These are phyloP conservation scores for Alternaria atra DNA, from an alignment of 2,329 filamentous ascomycete genomes.

Conservation along the genomic window DNA sequence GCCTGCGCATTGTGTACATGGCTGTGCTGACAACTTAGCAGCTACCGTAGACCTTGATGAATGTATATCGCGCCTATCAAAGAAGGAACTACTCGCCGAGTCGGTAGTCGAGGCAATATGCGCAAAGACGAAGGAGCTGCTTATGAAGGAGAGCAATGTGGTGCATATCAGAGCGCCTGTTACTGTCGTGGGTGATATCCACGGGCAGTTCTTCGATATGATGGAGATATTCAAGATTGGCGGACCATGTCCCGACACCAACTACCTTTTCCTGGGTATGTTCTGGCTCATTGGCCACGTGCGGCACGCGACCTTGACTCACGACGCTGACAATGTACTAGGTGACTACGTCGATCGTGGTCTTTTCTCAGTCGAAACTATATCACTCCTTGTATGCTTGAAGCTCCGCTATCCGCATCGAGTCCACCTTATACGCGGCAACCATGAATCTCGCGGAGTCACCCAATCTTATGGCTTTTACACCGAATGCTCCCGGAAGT, in stretches of 20 bases:
- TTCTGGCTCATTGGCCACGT: slow-evolving; percentile 18
- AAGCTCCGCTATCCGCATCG: slow-evolving; percentile 96
- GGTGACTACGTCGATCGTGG: slow-evolving; percentile 98
- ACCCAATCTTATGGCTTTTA: slow-evolving; percentile 99
- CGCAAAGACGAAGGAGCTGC: slow-evolving; percentile 96
- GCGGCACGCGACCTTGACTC: slow-evolving; percentile 30
- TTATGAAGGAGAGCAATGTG: slow-evolving; percentile 99
- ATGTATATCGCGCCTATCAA: slow-evolving; percentile 96
- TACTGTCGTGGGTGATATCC: slow-evolving; percentile 97
- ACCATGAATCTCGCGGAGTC: slow-evolving; percentile 96
- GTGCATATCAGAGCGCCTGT: slow-evolving; percentile 96
- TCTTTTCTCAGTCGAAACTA: slow-evolving; percentile 98
- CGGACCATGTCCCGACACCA: slow-evolving; percentile 95
- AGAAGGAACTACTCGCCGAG: slow-evolving; percentile 95
- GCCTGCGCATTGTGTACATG: slow-evolving; percentile 1
- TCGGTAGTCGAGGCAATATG: slow-evolving; percentile 99
- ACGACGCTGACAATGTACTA: slow-evolving; percentile 49
- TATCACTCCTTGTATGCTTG: slow-evolving; percentile 94
- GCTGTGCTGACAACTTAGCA: slow-evolving; percentile 52
- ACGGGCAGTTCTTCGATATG: slow-evolving; percentile 98
- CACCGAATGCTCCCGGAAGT: slow-evolving; percentile 96
- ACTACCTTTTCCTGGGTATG: slow-evolving; percentile 93
- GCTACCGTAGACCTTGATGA: slow-evolving; percentile 98
- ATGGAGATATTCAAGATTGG: slow-evolving; percentile 99
- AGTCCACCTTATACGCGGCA: slow-evolving; percentile 94